These are phyloP conservation scores for Cladophialophora exuberans DNA, from an alignment of 2,329 filamentous ascomycete species.

Conservation along the genomic window DNA sequence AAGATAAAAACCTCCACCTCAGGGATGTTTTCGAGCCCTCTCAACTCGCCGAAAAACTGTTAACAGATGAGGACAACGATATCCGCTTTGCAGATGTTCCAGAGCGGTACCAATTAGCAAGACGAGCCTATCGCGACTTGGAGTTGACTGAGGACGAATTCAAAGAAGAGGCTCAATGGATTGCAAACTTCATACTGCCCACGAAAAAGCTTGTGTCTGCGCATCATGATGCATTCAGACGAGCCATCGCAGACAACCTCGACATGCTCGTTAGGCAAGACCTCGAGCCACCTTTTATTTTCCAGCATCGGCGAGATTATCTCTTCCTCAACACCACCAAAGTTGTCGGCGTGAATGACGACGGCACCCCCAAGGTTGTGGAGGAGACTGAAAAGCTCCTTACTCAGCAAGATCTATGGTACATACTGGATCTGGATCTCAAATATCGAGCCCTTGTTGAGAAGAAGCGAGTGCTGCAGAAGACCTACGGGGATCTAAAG, in stretches of 20 bases:
- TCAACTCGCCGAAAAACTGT: slow-evolving; percentile 87
- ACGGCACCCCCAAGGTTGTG: slow-evolving; percentile 68
- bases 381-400: slow-evolving; percentile 83
- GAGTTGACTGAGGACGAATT: slow-evolving; percentile 82
- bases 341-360: slow-evolving; percentile 66
- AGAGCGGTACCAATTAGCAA: slow-evolving; percentile 89
- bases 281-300: slow-evolving; percentile 95
- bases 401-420: slow-evolving; percentile 92
- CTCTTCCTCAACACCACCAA: slow-evolving; percentile 83
- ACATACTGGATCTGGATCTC: slow-evolving; percentile 89
- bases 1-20: slow-evolving; percentile 84
- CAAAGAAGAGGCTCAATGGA: slow-evolving; percentile 89
- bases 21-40: slow-evolving; percentile 99
- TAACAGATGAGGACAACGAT: slow-evolving; percentile 92
- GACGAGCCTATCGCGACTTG: slow-evolving; percentile 83
- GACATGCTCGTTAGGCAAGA: slow-evolving; percentile 95
- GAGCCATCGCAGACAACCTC: slow-evolving; percentile 86
- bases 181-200: slow-evolving; percentile 84
- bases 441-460: slow-evolving; percentile 93
- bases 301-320: slow-evolving; percentile 97
- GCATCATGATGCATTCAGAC: slow-evolving; percentile 79
- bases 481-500: slow-evolving; percentile 75
- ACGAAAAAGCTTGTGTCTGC: slow-evolving; percentile 77
- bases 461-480: slow-evolving; percentile 83
- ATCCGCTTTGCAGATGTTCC: slow-evolving; percentile 89